Percentiles rank a stretch among this genome's conserved stretches.
Evolutionary conservation across 768 basidiomycete genomes (phyloP).

Genomic region (Russula foetens): DNA sequence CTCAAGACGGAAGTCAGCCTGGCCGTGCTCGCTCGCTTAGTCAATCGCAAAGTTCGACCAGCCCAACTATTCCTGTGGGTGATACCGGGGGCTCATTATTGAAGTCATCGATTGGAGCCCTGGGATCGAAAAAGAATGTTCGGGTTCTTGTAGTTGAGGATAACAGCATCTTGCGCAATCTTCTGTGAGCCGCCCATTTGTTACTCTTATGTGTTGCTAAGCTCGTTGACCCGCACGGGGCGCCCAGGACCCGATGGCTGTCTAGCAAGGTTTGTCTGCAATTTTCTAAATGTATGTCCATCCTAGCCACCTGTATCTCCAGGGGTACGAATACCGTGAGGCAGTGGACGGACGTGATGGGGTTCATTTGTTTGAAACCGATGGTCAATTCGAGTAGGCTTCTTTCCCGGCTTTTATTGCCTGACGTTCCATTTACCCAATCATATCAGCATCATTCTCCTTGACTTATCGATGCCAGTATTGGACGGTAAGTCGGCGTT

Average conservation of each 20-base stretch:
- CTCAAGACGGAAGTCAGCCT: constrained; percentile 17
- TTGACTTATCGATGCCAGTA: constrained; percentile 92
- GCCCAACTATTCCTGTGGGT: constrained; percentile 46
- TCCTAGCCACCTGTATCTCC: not conserved
- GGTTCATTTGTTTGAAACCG: constrained; percentile 60
- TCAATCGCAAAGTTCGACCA: constrained; percentile 21
- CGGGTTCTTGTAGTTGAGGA: constrained; percentile 86
- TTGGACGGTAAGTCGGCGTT: constrained; percentile 56
- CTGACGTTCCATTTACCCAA: constrained; percentile 4
- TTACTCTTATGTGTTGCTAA: not conserved
- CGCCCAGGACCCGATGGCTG: constrained; percentile 54
- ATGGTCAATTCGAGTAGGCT: constrained; percentile 82
- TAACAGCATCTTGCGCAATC: constrained; percentile 73
- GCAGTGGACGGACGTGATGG: constrained; percentile 83
- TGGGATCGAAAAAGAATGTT: constrained; percentile 38
- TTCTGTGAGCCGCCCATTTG: constrained; percentile 51
- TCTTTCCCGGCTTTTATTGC: not conserved
- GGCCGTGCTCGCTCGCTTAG: constrained; percentile 13
- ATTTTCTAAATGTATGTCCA: not conserved
- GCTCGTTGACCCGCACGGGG: constrained; percentile 8
- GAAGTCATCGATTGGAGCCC: constrained; percentile 52
- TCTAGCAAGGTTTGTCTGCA: constrained; percentile 37
- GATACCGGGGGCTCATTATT: constrained; percentile 57
- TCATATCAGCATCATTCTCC: constrained; percentile 65
- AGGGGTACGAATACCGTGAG: constrained; percentile 70